phyloP scores from a whole-genome alignment of 345 rosid genomes.

The Erucastrum elatum region DNA sequence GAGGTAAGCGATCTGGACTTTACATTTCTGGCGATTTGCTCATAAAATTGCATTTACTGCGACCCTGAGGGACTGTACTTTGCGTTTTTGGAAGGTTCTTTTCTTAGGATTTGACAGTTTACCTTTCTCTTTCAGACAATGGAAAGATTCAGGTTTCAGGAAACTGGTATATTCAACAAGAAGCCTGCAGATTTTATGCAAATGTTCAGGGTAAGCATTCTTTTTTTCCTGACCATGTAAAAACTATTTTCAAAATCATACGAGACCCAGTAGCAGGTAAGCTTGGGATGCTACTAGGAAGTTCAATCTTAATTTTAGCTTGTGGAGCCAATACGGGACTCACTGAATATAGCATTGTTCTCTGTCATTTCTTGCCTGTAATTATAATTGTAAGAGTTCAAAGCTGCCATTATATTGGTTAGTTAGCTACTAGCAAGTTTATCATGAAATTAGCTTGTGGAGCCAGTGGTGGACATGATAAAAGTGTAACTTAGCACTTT shows the following conservation, averaged over 20 bases:
- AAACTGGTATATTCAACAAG: constrained; percentile 79
- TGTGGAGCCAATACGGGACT: background rate
- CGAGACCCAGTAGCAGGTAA: background rate
- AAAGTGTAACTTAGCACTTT: background rate
- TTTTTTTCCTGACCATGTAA: constrained; percentile 18
- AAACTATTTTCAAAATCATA: background rate
- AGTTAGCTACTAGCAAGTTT: background rate
- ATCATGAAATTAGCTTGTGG: background rate
- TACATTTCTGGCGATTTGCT: constrained; percentile 3
- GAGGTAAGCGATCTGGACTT: constrained; percentile 54
- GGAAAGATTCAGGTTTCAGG: constrained; percentile 90
- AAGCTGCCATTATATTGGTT: background rate
- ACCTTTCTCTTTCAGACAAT: constrained; percentile 60
- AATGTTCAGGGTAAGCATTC: constrained; percentile 74
- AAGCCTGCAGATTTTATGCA: constrained; percentile 94
- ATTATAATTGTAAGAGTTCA: background rate
- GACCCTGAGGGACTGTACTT: background rate
- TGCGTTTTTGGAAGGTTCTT: constrained; percentile 1
- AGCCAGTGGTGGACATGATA: background rate
- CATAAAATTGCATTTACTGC: constrained; percentile 1
- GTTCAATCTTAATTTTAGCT: background rate
- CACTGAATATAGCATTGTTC: background rate
- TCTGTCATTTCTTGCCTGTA: background rate
- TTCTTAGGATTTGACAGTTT: constrained; percentile 18
- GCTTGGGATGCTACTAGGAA: constrained; percentile 3